Base-by-base conservation (phyloP, 371 early-diverging fungal species). In the Chytridium lagenaria region DNA sequence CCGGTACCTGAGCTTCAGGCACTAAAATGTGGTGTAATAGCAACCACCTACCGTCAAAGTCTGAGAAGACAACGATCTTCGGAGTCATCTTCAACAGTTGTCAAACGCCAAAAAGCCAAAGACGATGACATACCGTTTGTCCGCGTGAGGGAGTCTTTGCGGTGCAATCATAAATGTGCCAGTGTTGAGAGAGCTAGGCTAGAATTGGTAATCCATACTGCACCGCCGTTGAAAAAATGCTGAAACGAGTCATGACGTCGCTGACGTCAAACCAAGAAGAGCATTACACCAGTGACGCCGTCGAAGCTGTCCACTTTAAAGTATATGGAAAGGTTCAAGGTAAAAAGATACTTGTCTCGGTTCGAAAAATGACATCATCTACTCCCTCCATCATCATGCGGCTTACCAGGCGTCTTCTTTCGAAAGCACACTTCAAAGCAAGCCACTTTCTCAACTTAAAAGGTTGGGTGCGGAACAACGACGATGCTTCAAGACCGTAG, bases 31-130 rank as follows among this genome's bases (percentile, higher is more conserved):
- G n/a, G n/a, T n/a, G n/a, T n/a, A n/a, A n/a, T n/a, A n/a, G n/a
- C n/a, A n/a, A n/a, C n/a, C n/a, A n/a, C n/a, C 34, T 26, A 61
- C 61, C 80, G 61, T 80, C 80, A 55, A 80, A 78, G 69, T 77
- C 77, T 1, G 71, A 74, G 50, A 77, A 80, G 10, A 77, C 71
- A 37, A 76, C n/a, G 40, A 76, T 52, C 50, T 70, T 76, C 12
- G 68, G 72, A 26, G 39, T 30, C 66, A 40, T 66, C 34, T 63
- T 28, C 12, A 31, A 26, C 7, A 26, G 57, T 30, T n/a, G n/a
- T n/a, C n/a, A n/a, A n/a, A n/a, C n/a, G n/a, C n/a, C n/a, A n/a
- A n/a, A n/a, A n/a, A n/a, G n/a, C n/a, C n/a, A n/a, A n/a, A n/a
- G n/a, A n/a, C n/a, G n/a, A n/a, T n/a, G n/a, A n/a, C n/a, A n/a